These are phyloP conservation scores for Amaranthus hypochondriacus DNA, from an alignment of 148 eudicot genomes.

Conservation along the genomic window DNA sequence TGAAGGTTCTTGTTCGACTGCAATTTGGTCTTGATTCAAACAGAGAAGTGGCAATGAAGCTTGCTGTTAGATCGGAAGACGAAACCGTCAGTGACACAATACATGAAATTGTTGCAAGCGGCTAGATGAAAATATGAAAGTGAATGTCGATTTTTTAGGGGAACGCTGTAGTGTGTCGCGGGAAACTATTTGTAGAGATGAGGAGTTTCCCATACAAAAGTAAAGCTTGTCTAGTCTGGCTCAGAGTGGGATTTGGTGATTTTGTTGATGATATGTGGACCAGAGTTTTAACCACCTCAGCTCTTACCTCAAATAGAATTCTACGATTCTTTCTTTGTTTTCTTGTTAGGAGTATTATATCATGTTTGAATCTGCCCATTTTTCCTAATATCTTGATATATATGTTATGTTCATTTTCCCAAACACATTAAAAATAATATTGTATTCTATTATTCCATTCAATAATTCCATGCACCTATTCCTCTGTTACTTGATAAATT, in stretches of 20 bases:
- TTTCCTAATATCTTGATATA: not conserved
- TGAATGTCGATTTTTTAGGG: conserved; percentile 5
- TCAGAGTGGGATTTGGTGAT: not conserved
- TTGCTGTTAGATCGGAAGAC: conserved; percentile 89
- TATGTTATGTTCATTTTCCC: not conserved
- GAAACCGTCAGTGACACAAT: conserved; percentile 80
- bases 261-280: not conserved
- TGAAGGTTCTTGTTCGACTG: conserved; percentile 78
- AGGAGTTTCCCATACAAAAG: conserved; percentile 18
- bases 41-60: conserved; percentile 95
- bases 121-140: conserved; percentile 27
- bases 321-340: not conserved
- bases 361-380: conserved; percentile 11
- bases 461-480: not conserved
- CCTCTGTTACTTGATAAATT: no score
- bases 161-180: conserved; percentile 8
- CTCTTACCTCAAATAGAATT: not conserved
- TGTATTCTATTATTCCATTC: not conserved
- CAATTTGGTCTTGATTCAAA: conserved; percentile 81
- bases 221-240: conserved; percentile 9
- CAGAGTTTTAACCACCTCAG: not conserved
- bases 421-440: not conserved
- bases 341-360: not conserved
- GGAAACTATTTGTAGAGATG: conserved; percentile 25
- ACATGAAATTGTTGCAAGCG: conserved; percentile 95